These are phyloP conservation scores for Paracorniculantispora psalliotae DNA, from an alignment of 2,329 filamentous ascomycete species.

Conservation along the genomic window DNA sequence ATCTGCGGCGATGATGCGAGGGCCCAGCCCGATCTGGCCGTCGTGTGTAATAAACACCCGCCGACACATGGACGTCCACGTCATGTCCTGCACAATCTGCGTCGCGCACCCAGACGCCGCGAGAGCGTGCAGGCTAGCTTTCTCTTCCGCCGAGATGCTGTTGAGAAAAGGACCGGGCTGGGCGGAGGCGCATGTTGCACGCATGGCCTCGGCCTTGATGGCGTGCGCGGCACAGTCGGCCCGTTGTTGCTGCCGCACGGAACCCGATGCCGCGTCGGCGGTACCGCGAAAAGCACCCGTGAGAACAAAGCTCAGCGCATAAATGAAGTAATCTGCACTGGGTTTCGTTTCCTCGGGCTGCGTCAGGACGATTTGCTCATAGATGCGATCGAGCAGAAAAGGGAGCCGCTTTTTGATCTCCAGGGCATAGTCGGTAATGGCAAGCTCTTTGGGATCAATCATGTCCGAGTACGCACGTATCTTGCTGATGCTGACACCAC, in stretches of 20 bases:
- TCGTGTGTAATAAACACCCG: background rate
- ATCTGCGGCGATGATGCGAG: background rate
- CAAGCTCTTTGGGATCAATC: constrained; percentile 12
- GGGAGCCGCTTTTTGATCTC: constrained; percentile 4
- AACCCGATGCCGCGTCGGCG: background rate
- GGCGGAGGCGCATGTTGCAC: background rate
- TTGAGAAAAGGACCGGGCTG: background rate
- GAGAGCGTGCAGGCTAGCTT: background rate
- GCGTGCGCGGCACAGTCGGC: constrained; percentile 10
- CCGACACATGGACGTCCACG: constrained; percentile 15
- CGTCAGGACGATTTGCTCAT: background rate
- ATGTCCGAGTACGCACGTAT: background rate
- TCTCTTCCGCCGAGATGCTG: background rate
- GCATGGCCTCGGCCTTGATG: constrained; percentile 2
- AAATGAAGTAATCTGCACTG: background rate
- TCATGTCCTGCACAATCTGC: constrained; percentile 14
- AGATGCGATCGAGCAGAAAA: constrained; percentile 10
- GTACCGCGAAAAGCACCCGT: constrained; percentile 6
- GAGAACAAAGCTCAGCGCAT: constrained; percentile 7
- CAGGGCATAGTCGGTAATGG: background rate
- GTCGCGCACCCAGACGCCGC: background rate
- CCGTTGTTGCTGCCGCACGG: background rate
- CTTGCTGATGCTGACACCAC: background rate
- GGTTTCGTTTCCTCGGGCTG: background rate
- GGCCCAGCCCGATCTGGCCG: constrained; percentile 11